phyloP scores from a whole-genome alignment of 1,284 basidiomycete species.

The Papiliotrema fonsecae region DNA sequence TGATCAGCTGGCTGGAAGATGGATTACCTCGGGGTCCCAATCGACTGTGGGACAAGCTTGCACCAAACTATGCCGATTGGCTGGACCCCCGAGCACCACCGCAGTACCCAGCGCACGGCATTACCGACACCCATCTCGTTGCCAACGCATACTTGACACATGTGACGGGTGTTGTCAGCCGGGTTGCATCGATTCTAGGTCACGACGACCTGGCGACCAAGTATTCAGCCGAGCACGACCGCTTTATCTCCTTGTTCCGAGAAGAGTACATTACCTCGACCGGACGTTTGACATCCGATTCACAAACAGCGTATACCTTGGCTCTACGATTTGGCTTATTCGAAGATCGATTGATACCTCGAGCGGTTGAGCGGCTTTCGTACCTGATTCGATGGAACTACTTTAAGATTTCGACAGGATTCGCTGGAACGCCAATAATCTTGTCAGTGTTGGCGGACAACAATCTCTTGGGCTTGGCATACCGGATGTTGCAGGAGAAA shows the following conservation, averaged over 20 bases:
- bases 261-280: constrained; percentile 25
- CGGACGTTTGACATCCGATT: constrained; percentile 30
- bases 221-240: constrained; percentile 7
- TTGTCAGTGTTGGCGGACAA: constrained; percentile 26
- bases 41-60: constrained; percentile 21
- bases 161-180: constrained; percentile 4
- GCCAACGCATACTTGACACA: constrained; percentile 18
- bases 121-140: constrained; percentile 3
- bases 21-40: constrained; percentile 18
- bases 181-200: constrained; percentile 8
- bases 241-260: constrained; percentile 20
- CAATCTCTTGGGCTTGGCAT: constrained; percentile 27
- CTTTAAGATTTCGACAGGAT: constrained; percentile 38
- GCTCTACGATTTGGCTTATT: constrained; percentile 30
- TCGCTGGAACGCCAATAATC: constrained; percentile 39
- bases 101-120: constrained; percentile 23
- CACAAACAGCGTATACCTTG: constrained; percentile 33
- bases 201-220: background rate
- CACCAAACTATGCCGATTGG: constrained; percentile 21
- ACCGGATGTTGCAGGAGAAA: constrained; percentile 43
- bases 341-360: background rate
- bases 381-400: constrained; percentile 16
- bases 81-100: constrained; percentile 30
- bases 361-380: constrained; percentile 18
- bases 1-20: constrained; percentile 28